Evolutionary conservation across 2,329 filamentous ascomycete genomes (phyloP).

Genomic region (Apiospora arundinis): DNA sequence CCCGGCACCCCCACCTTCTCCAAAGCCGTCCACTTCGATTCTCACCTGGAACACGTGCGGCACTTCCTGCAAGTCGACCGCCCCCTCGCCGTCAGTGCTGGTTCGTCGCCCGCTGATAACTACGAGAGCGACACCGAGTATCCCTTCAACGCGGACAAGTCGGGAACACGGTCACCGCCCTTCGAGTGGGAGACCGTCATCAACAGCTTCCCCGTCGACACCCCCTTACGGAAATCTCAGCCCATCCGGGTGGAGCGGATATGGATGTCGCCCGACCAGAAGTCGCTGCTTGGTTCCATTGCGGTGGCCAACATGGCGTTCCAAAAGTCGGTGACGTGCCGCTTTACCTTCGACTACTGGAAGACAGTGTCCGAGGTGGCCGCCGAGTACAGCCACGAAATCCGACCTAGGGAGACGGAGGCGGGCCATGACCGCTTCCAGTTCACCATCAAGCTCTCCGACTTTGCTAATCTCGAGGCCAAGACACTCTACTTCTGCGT

Average conservation of each 20-base stretch:
- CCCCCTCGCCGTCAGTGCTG: constrained; percentile 93
- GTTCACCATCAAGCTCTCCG: constrained; percentile 91
- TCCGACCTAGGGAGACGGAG: constrained; percentile 68
- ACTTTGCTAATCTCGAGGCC: constrained; percentile 87
- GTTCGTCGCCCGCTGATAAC: constrained; percentile 86
- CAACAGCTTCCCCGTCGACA: constrained; percentile 79
- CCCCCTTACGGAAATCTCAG: constrained; percentile 64
- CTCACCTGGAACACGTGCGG: constrained; percentile 92
- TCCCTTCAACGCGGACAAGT: constrained; percentile 69
- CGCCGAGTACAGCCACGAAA: constrained; percentile 85
- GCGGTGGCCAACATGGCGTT: constrained; percentile 89
- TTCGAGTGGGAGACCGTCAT: constrained; percentile 90
- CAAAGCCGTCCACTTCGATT: constrained; percentile 98
- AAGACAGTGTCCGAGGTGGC: constrained; percentile 95
- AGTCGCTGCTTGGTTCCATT: constrained; percentile 81
- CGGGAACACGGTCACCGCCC: constrained; percentile 51
- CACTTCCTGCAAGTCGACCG: constrained; percentile 95
- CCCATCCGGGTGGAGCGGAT: constrained; percentile 85
- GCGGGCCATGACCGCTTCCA: constrained; percentile 86
- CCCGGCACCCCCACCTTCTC: constrained; percentile 94
- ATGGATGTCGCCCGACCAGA: constrained; percentile 87
- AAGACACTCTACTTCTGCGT: constrained; percentile 95
- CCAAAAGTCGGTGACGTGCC: constrained; percentile 85
- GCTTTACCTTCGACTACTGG: constrained; percentile 98
- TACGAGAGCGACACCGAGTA: constrained; percentile 91